A percentile compares a stretch with the other conserved stretches of the same genome.
These are phyloP conservation scores for Trichoderma sp. DNA, from an alignment of 2,329 filamentous ascomycete species.

Conservation along the genomic window DNA sequence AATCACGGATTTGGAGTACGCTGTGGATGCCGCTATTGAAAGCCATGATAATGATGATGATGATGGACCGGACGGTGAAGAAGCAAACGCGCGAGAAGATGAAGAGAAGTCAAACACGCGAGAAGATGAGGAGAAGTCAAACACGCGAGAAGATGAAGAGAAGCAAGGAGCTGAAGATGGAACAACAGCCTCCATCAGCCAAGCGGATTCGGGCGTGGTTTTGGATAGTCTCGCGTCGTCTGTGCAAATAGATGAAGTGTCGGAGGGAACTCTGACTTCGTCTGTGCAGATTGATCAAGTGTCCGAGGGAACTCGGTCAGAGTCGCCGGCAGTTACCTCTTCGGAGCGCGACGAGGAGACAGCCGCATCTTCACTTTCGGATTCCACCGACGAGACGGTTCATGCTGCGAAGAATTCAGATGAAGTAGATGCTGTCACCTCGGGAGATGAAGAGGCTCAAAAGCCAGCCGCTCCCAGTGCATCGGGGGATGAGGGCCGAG, in stretches of 20 bases:
- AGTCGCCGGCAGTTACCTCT: slow-evolving; percentile 53
- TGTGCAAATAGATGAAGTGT: slow-evolving; percentile 45
- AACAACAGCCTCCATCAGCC: slow-evolving; percentile 40
- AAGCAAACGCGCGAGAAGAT: neutral
- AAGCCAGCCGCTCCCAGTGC: neutral
- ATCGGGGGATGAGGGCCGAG: neutral
- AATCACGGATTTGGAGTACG: slow-evolving; percentile 21
- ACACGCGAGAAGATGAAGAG: slow-evolving; percentile 21
- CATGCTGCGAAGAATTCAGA: slow-evolving; percentile 38
- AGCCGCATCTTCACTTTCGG: slow-evolving; percentile 62
- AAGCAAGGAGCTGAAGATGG: slow-evolving; percentile 25
- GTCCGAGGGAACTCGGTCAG: slow-evolving; percentile 49
- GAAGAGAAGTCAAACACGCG: slow-evolving; percentile 20
- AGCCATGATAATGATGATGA: slow-evolving; percentile 3
- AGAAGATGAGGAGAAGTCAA: slow-evolving; percentile 16
- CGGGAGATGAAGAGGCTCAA: neutral
- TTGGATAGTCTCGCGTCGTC: slow-evolving; percentile 46
- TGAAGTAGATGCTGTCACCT: slow-evolving; percentile 8
- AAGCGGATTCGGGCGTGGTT: slow-evolving; percentile 56
- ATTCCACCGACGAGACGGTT: slow-evolving; percentile 60
- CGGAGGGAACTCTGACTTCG: slow-evolving; percentile 33
- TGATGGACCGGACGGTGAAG: slow-evolving; percentile 14
- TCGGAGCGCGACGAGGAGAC: slow-evolving; percentile 58
- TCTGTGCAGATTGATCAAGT: slow-evolving; percentile 44
- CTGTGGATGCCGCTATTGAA: slow-evolving; percentile 18